These are phyloP conservation scores for Ploettnerulaceae sp. DNA, from an alignment of 2,329 filamentous ascomycete species.

Conservation along the genomic window DNA sequence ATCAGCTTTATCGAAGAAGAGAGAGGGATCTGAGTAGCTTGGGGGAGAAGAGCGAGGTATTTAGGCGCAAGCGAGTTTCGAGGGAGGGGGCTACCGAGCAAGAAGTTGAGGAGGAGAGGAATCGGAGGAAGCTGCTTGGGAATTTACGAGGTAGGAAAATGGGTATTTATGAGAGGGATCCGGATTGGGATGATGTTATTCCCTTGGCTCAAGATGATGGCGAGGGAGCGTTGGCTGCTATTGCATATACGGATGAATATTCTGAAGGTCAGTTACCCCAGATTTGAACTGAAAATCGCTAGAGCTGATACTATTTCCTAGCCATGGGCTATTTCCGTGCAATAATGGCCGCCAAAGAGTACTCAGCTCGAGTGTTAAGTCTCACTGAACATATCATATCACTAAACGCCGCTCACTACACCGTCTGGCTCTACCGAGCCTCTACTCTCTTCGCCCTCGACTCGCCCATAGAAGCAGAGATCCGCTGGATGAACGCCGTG, in stretches of 20 bases:
- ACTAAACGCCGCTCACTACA: conserved; percentile 97
- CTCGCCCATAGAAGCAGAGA: conserved; percentile 45
- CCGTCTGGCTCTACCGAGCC: conserved; percentile 94
- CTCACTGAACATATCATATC: conserved; percentile 87
- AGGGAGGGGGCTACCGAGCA: conserved; percentile 4
- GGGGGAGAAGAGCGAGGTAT: conserved; percentile 22
- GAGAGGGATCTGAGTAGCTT: conserved; percentile 22
- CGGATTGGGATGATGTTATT: conserved; percentile 76
- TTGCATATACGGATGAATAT: conserved; percentile 87
- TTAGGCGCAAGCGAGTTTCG: conserved; percentile 14
- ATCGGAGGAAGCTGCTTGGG: conserved; percentile 27
- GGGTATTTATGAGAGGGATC: conserved; percentile 44
- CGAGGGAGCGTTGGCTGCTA: conserved; percentile 78
- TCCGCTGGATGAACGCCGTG: conserved; percentile 80
- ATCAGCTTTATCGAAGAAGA: conserved; percentile 18
- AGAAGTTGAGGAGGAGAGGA: conserved; percentile 28
- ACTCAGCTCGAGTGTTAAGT: conserved; percentile 69
- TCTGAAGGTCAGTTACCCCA: conserved; percentile 55
- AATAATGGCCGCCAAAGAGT: conserved; percentile 84
- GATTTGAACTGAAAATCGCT: background rate
- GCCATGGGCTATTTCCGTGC: conserved; percentile 91
- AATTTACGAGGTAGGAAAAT: conserved; percentile 28
- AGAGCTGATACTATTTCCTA: conserved; percentile 30
- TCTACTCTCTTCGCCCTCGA: conserved; percentile 64
- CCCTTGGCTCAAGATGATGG: conserved; percentile 84